Evolutionary conservation across 495 filamentous ascomycete species (phyloP).

Genomic region (Lophiostoma macrostomum): DNA sequence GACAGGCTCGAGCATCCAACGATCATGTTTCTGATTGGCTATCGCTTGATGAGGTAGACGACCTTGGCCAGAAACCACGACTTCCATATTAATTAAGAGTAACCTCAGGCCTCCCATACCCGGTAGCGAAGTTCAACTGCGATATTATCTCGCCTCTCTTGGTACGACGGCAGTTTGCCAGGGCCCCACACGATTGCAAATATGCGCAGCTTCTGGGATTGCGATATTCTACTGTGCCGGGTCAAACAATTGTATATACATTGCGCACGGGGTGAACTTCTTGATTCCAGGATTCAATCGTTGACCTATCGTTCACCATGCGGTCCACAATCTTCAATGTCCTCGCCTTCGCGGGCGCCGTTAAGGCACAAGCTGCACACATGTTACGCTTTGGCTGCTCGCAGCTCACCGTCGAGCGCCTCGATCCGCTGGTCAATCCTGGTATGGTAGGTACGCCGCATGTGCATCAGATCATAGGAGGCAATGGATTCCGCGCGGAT

Average conservation of each 20-base stretch:
- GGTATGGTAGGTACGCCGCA: conserved; percentile 17
- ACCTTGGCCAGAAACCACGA: neutral
- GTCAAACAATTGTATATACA: too few relatives aligned
- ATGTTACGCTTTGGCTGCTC: conserved; percentile 27
- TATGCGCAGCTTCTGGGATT: neutral
- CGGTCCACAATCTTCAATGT: neutral
- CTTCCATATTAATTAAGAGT: neutral
- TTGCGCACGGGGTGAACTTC: too few relatives aligned
- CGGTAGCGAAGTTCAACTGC: neutral
- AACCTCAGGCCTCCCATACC: neutral
- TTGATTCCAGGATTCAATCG: neutral
- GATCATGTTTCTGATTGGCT: too few relatives aligned
- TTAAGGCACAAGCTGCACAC: conserved; percentile 7
- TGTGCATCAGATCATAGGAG: conserved; percentile 25
- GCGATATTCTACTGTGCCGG: too few relatives aligned
- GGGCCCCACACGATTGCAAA: neutral
- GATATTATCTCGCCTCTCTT: neutral
- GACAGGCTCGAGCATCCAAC: too few relatives aligned
- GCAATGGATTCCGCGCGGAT: conserved; percentile 17
- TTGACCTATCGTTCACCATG: neutral
- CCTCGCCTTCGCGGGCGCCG: conserved; percentile 7
- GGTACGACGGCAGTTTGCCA: neutral
- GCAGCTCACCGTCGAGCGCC: conserved; percentile 21
- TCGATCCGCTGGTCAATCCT: conserved; percentile 22
- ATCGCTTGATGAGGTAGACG: neutral